Base-by-base conservation (phyloP, 768 basidiomycete genomes). In the Omphalotus guepiniiformis region DNA sequence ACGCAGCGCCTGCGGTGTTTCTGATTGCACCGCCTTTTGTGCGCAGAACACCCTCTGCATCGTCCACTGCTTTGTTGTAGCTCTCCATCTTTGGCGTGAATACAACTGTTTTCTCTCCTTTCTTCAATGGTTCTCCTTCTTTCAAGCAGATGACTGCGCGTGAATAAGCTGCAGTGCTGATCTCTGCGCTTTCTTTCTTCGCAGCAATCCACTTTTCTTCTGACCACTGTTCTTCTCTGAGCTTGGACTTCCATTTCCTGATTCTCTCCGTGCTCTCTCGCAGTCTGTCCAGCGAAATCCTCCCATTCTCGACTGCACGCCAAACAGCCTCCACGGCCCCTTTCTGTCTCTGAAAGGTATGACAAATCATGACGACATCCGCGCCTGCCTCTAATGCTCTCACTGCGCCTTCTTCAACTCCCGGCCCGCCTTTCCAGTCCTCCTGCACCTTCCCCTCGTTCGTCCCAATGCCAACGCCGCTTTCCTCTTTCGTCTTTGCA, bases 331-430 rank as follows among this genome's bases (percentile, higher is more conserved):
- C 67, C 1, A 88, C 49, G 0, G 83, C 79, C 0, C 73, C 76
- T 11, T 62, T 63, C 52, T 87, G 84, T 48, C 70, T 61, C 12
- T 62, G 64, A 46, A 78, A 73, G 6, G 72, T 78, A 55, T 87
- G 86, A 52, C 85, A 88, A 34, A 85, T 77, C 85, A 88, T 87
- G 3, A 68, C 82, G n/a, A 88, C 63, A 48, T 88, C 86, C 13
- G 80, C 80, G 3, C 85, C 85, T 0, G 85, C 84, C 39, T 67
- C 65, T 35, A 87, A 57, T 4, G 78, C 75, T 49, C 70, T 58
- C 15, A 85, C 72, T 0, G 82, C 79, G 4, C 82, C 83, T 32
- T 68, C 69, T 46, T 74, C 71, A 3, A 73, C 64, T 5, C 80
- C 80, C 50, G 64, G 66, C 15, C 66, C 70, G 4, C 72, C 73